A percentile compares a stretch with the other conserved stretches of the same genome.
Evolutionary conservation across 1,139 yeast species (phyloP).

Genomic region (Hanseniaspora sp.): DNA sequence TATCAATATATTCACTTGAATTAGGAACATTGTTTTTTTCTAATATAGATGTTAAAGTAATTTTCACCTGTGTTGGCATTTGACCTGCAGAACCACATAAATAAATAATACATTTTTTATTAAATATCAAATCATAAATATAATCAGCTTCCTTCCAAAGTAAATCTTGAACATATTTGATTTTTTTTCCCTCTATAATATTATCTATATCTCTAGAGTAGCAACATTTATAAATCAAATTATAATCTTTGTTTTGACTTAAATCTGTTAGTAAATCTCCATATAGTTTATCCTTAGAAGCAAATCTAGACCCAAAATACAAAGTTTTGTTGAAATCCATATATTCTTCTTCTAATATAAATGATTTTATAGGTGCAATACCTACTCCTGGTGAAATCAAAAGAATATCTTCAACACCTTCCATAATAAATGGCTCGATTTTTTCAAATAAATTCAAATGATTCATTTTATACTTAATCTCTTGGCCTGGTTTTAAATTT

Average conservation of each 20-base stretch:
- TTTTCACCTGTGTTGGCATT: constrained; percentile 85
- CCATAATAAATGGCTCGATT: constrained; percentile 41
- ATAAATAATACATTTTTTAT: constrained; percentile 51
- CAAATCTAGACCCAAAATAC: constrained; percentile 68
- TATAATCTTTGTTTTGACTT: constrained; percentile 38
- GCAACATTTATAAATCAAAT: constrained; percentile 39
- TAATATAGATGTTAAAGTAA: constrained; percentile 57
- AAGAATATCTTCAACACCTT: constrained; percentile 7
- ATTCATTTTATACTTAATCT: constrained; percentile 23
- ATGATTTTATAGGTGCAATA: constrained; percentile 72
- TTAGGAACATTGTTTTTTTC: constrained; percentile 33
- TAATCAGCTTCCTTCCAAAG: constrained; percentile 41
- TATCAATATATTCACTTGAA: constrained; percentile 42
- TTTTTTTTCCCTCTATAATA: constrained; percentile 23
- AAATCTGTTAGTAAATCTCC: constrained; percentile 57
- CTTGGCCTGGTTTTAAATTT: constrained; percentile 35
- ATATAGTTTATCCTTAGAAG: constrained; percentile 58
- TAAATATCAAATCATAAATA: constrained; percentile 43
- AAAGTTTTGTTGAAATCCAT: constrained; percentile 26
- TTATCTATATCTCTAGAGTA: constrained; percentile 50
- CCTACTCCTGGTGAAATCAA: constrained; percentile 90
- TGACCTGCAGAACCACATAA: constrained; percentile 89
- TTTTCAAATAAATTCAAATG: constrained; percentile 26
- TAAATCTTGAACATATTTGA: constrained; percentile 64
- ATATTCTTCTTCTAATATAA: constrained; percentile 36